phyloP scores from a whole-genome alignment of 345 rosid species.

The Salix dunnii region DNA sequence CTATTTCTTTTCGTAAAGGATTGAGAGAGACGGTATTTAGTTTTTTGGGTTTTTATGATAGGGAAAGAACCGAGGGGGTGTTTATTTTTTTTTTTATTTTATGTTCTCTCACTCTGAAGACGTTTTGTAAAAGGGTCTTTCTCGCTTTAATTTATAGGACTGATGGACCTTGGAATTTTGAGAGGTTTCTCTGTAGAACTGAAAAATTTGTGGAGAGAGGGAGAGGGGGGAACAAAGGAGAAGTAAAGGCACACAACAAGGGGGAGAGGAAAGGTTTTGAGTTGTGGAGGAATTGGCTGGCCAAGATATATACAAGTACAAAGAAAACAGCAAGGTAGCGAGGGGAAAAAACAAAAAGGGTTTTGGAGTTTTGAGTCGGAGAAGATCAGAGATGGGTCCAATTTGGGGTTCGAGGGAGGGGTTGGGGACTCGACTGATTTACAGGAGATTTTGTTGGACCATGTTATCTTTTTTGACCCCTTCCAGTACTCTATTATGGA shows the following conservation, averaged over 20 bases:
- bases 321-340: constrained; percentile 21
- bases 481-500: constrained; percentile 11
- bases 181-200: background rate
- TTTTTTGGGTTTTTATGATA: background rate
- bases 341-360: constrained; percentile 10
- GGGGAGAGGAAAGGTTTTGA: constrained; percentile 6
- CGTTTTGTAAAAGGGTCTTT: background rate
- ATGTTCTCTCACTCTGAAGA: background rate
- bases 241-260: constrained; percentile 1
- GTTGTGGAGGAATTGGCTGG: constrained; percentile 3
- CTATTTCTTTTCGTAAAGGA: background rate
- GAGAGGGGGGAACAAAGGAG: constrained; percentile 11
- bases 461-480: background rate
- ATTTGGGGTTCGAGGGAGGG: background rate
- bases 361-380: constrained; percentile 25
- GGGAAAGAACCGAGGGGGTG: background rate
- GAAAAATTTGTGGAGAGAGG: constrained; percentile 4
- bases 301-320: constrained; percentile 14
- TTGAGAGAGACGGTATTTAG: too few species aligned
- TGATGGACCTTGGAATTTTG: constrained; percentile 7
- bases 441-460: constrained; percentile 30
- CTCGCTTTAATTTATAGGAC: constrained; percentile 16
- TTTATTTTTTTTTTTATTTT: background rate
- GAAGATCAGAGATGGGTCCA: constrained; percentile 35
- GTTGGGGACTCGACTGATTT: constrained; percentile 27